Conservation (phyloP, 192 early-diverging fungal genomes). For the Pilobolus umbonatus region DNA sequence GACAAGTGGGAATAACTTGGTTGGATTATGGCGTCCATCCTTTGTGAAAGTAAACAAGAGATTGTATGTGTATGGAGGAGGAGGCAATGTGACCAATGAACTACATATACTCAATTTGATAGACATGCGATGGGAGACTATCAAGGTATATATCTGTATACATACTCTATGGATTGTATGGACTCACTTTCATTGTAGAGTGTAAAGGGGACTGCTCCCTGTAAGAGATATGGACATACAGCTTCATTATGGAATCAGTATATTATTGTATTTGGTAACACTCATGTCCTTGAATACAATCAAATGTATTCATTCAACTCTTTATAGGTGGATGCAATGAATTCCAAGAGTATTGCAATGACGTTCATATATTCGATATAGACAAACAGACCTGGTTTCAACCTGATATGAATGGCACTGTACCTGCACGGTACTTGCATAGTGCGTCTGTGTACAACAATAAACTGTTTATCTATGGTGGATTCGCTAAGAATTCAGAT, state of each 20-base stretch:
- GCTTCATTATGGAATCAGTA: constrained; percentile 52
- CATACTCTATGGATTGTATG: background rate
- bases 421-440: constrained; percentile 48
- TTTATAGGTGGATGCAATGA: constrained; percentile 49
- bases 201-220: constrained; percentile 46
- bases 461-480: constrained; percentile 59
- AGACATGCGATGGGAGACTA: constrained; percentile 49
- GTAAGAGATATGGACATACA: constrained; percentile 56
- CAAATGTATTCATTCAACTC: background rate
- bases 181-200: constrained; percentile 1
- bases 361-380: constrained; percentile 55
- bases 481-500: constrained; percentile 52
- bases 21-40: constrained; percentile 52
- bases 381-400: constrained; percentile 50
- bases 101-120: constrained; percentile 46
- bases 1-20: constrained; percentile 51
- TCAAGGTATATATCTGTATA: constrained; percentile 29
- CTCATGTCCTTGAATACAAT: too few relatives aligned
- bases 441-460: constrained; percentile 57
- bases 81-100: constrained; percentile 55
- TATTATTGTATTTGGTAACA: constrained; percentile 52
- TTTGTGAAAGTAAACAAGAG: constrained; percentile 48
- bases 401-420: constrained; percentile 49
- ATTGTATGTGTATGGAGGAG: constrained; percentile 52
- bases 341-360: constrained; percentile 51